Conservation (phyloP, 352 stramenopile species). For the Salisapilia sapeloensis region DNA sequence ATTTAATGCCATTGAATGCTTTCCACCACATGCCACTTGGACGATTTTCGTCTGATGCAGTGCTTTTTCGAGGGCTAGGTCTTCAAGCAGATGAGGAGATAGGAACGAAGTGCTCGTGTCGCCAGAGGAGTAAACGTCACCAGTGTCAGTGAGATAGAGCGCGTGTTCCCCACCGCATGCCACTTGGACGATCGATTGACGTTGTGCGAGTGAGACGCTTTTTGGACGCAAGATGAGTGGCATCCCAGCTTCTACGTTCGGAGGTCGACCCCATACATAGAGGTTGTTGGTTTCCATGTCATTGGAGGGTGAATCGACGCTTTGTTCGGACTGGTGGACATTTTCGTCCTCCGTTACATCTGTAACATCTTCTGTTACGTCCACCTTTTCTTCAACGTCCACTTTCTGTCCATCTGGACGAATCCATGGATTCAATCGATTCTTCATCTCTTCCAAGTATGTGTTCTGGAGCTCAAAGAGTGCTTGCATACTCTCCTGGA, state of each 20-base stretch:
- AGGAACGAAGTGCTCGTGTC: conserved; percentile 25
- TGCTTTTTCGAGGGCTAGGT: conserved; percentile 64
- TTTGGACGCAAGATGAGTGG: conserved; percentile 53
- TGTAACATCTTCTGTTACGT: conserved; percentile 1
- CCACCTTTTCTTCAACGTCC: neutral
- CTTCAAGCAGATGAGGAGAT: conserved; percentile 46
- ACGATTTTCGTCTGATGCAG: conserved; percentile 46
- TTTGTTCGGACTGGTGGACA: too few species aligned
- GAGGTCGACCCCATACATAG: conserved; percentile 55
- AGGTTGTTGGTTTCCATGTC: conserved; percentile 4
- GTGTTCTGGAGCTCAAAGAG: conserved; percentile 29
- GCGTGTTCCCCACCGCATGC: conserved; percentile 62
- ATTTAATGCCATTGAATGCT: conserved; percentile 61
- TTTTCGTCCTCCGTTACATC: too few species aligned
- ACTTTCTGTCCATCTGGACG: conserved; percentile 6
- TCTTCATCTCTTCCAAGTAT: conserved; percentile 16
- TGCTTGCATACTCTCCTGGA: conserved; percentile 30
- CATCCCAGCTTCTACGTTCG: conserved; percentile 25
- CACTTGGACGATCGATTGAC: conserved; percentile 52
- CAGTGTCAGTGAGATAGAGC: conserved; percentile 53
- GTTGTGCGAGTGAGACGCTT: conserved; percentile 20
- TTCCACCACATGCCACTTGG: conserved; percentile 41
- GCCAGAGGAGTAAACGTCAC: conserved; percentile 66
- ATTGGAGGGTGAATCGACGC: too few species aligned
- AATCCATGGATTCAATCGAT: conserved; percentile 10